Base-by-base conservation (phyloP, 1,139 yeast genomes). In the Hansenula sp. region DNA sequence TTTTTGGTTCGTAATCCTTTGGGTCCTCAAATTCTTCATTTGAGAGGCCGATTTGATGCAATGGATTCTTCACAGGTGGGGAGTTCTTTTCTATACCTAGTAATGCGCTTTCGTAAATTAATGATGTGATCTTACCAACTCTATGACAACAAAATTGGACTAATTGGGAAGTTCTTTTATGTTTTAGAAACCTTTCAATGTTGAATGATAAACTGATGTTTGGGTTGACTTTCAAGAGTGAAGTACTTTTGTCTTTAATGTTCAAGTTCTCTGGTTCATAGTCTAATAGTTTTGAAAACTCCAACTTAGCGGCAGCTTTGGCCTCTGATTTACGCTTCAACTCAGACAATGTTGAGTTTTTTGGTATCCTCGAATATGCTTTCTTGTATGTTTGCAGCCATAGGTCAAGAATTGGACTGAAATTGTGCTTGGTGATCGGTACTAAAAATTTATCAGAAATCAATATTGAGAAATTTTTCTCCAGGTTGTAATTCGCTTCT, bases 121-220 rank as follows among this genome's bases (percentile, higher is more conserved):
- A 67, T 0, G 95, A 76, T 0, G 94, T 72, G 3, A 84, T 64
- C 12, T 73, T 64, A 7, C 99, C 99, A 38, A 90, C 66, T 47
- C 91, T 74, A 40, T 84, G 81, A 34, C 73, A 72, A 17, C 84
- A 87, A 42, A 86, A 72, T 35, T 77, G 77, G 1, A 72, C 77
- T 27, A 93, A 71, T 49, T 85, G 85, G 35, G 69, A 65, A 15
- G 85, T 74, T 51, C 97, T 74, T 55, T 83, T 72, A 37, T 77
- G 67, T 54, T 89, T 84, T 46, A 85, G 72, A 57, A 77, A 89
- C 52, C 95, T 71, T 30, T 77, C 75, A 46, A 85, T 71, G 55
- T 83, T 84, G 55, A 90, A 74, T 1, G 82, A 70, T 13, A 90
- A 66, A 1, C 84, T 76, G 11, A 83, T 62, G 16, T 67, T 59